phyloP scores from a whole-genome alignment of 2,329 filamentous ascomycete species.

The Exophiala sp. region DNA sequence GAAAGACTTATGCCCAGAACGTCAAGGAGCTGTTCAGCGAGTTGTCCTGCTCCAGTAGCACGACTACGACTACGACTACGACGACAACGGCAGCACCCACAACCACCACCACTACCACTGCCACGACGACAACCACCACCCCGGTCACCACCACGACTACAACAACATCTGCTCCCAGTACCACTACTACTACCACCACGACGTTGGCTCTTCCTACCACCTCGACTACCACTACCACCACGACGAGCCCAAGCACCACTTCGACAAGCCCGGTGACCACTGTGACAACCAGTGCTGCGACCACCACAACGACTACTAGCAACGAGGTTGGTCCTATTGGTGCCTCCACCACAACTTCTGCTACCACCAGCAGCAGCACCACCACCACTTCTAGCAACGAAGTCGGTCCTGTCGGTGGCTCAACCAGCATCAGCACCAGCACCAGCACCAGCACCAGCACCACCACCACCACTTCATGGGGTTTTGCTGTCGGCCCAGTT shows the following conservation, averaged over 20 bases:
- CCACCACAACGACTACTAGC: background rate
- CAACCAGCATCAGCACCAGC: background rate
- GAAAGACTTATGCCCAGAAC: slow-evolving; percentile 42
- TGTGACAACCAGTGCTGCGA: background rate
- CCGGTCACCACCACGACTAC: slow-evolving; percentile 14
- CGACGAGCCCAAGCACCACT: slow-evolving; percentile 3
- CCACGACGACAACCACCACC: slow-evolving; percentile 11
- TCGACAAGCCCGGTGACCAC: background rate
- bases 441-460: slow-evolving; percentile 1
- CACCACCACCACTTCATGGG: slow-evolving; percentile 1
- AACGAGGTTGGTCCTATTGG: slow-evolving; percentile 1
- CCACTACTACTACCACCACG: slow-evolving; percentile 15
- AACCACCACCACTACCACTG: slow-evolving; percentile 14
- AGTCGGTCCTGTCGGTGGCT: slow-evolving; percentile 2
- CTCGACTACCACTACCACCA: slow-evolving; percentile 9
- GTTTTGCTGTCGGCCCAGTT: slow-evolving; percentile 2
- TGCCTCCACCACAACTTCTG: background rate
- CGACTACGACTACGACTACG: slow-evolving; percentile 15
- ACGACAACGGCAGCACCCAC: slow-evolving; percentile 17
- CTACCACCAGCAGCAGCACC: background rate
- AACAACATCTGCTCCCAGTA: slow-evolving; percentile 14
- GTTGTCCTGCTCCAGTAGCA: slow-evolving; percentile 12
- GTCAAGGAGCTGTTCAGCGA: slow-evolving; percentile 43
- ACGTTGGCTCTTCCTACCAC: slow-evolving; percentile 12
- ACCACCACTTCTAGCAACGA: slow-evolving; percentile 1